phyloP scores from a whole-genome alignment of 2,329 filamentous ascomycete genomes.

The Capronia epimyces region DNA sequence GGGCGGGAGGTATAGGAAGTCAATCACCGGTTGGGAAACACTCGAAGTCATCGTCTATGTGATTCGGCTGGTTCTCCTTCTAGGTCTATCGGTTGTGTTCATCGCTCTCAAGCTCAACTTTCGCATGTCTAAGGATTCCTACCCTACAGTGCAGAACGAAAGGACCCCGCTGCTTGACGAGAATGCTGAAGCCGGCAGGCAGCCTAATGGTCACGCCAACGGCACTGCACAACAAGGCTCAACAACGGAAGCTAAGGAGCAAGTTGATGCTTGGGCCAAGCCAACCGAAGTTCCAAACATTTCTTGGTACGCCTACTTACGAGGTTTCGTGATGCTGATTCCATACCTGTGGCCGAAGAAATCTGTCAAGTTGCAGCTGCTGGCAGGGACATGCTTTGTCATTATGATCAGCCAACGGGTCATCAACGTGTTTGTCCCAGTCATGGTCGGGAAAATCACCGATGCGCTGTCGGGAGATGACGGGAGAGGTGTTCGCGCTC shows the following conservation, averaged over 20 bases:
- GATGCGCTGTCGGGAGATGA: constrained; percentile 60
- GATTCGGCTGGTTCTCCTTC: constrained; percentile 62
- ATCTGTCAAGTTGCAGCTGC: constrained; percentile 64
- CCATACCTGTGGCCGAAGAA: constrained; percentile 95
- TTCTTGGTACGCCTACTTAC: constrained; percentile 93
- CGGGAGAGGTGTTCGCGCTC: constrained; percentile 51
- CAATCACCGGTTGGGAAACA: constrained; percentile 41
- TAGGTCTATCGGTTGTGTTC: constrained; percentile 58
- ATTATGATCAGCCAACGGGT: constrained; percentile 74
- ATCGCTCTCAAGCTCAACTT: constrained; percentile 46
- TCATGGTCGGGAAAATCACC: constrained; percentile 75
- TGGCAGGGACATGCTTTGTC: constrained; percentile 75
- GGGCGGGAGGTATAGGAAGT: constrained; percentile 39
- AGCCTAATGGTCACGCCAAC: constrained; percentile 48
- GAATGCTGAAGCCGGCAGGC: constrained; percentile 35
- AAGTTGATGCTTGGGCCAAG: constrained; percentile 65
- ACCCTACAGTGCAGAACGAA: constrained; percentile 37
- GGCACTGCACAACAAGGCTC: constrained; percentile 32
- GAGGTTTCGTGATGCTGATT: constrained; percentile 88
- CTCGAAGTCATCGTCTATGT: constrained; percentile 52
- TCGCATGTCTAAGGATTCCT: constrained; percentile 34
- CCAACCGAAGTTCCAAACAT: constrained; percentile 79
- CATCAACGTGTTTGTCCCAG: constrained; percentile 80
- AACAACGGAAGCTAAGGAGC: constrained; percentile 30
- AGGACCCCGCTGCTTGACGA: constrained; percentile 41